Evolutionary conservation across 805 yeast species (phyloP).

Genomic region (Hagleromyces aurorensis): DNA sequence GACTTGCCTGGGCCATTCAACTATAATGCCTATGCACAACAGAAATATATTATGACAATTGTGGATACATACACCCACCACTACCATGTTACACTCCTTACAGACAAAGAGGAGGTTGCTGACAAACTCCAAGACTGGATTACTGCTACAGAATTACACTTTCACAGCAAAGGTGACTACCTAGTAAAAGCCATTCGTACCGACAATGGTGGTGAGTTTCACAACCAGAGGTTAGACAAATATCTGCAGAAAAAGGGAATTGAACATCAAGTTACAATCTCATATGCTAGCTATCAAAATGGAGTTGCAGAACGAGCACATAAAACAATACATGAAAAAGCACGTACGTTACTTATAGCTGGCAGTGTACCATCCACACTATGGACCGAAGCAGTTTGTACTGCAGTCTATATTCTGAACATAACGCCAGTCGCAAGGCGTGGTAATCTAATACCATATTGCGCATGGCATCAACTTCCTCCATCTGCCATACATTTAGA

Average conservation of each 20-base stretch:
- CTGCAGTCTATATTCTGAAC: slow-evolving; percentile 9
- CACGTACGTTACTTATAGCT: slow-evolving; percentile 5
- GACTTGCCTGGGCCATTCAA: no score
- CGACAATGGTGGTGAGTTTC: no score
- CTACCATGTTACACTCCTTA: slow-evolving; percentile 2
- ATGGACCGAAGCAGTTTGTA: no score
- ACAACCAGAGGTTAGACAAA: slow-evolving; percentile 1
- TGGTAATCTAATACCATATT: slow-evolving; percentile 3
- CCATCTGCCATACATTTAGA: neutral
- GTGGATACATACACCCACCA: slow-evolving; percentile 2
- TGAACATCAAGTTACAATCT: slow-evolving; percentile 9
- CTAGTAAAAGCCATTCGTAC: slow-evolving; percentile 6
- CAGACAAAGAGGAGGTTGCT: slow-evolving; percentile 2
- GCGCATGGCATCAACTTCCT: slow-evolving; percentile 1
- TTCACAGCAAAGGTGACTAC: slow-evolving; percentile 4
- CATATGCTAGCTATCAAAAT: slow-evolving; percentile 11
- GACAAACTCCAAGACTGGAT: neutral
- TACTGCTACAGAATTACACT: slow-evolving; percentile 4
- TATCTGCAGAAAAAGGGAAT: slow-evolving; percentile 3
- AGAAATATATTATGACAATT: slow-evolving; percentile 3
- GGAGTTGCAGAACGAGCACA: slow-evolving; percentile 15
- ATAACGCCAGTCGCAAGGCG: slow-evolving; percentile 2
- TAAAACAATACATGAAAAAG: slow-evolving; percentile 8
- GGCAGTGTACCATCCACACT: slow-evolving; percentile 9
- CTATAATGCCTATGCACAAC: slow-evolving; percentile 1